These are phyloP conservation scores for Rubroshorea leprosula DNA, from an alignment of 345 rosid species.

Conservation along the genomic window DNA sequence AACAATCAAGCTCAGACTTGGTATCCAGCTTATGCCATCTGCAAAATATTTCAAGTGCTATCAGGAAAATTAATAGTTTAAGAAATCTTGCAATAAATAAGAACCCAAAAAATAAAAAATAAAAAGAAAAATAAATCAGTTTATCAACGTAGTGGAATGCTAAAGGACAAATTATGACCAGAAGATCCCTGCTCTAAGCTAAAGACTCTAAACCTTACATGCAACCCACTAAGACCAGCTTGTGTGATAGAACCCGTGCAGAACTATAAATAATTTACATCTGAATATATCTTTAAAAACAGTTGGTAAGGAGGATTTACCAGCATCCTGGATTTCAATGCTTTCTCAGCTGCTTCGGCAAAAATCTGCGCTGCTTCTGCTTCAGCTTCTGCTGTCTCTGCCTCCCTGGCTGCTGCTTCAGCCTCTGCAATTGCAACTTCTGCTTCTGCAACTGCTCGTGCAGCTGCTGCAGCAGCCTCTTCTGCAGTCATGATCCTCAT, in stretches of 20 bases:
- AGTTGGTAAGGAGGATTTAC: neutral
- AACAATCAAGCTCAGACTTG: neutral
- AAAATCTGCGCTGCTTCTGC: slow-evolving; percentile 59
- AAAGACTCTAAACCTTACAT: too few species aligned
- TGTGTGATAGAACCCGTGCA: too few species aligned
- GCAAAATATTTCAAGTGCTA: slow-evolving; percentile 23
- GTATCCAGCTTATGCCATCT: slow-evolving; percentile 22
- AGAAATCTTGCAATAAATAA: too few species aligned
- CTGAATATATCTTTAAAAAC: neutral
- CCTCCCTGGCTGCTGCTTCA: neutral
- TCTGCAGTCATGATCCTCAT: slow-evolving; percentile 50
- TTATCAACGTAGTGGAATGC: neutral
- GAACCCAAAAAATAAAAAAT: neutral
- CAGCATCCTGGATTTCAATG: neutral
- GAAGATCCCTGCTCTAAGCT: too few species aligned
- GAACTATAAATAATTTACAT: neutral
- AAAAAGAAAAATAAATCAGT: neutral
- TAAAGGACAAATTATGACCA: too few species aligned
- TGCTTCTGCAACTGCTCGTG: slow-evolving; percentile 71
- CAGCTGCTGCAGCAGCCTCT: slow-evolving; percentile 93
- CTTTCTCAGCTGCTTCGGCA: slow-evolving; percentile 21
- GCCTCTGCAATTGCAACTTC: neutral
- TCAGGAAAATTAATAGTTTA: slow-evolving; percentile 11
- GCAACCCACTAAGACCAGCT: slow-evolving; percentile 6
- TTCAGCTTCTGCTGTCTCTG: neutral